These are phyloP conservation scores for Globisporangium radiosum DNA, from an alignment of 352 stramenopile species.

Conservation along the genomic window DNA sequence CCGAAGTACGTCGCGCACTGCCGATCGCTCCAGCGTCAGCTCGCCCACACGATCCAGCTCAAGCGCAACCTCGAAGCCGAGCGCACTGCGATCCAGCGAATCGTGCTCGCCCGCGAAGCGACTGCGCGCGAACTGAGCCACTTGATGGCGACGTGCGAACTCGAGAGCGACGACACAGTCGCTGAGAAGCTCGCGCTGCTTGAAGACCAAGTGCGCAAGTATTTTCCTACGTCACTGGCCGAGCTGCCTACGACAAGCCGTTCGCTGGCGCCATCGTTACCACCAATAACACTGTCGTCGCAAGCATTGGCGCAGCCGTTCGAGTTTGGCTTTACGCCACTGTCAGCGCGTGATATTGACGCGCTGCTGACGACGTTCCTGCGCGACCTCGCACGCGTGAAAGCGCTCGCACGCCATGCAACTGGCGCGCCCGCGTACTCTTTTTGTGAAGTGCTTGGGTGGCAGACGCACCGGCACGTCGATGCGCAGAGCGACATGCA, in stretches of 20 bases:
- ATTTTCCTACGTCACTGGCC: no score
- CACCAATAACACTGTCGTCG: no score
- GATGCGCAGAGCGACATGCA: slow-evolving; percentile 28
- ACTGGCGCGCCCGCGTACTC: neutral
- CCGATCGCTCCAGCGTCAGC: neutral
- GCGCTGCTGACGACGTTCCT: slow-evolving; percentile 15
- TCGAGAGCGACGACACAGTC: no score
- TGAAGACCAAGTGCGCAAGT: no score
- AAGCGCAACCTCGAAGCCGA: no score
- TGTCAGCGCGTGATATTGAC: slow-evolving; percentile 8
- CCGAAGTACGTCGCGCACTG: neutral
- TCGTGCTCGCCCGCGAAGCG: no score
- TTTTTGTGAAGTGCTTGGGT: slow-evolving; percentile 28
- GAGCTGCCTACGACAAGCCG: no score
- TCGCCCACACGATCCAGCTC: neutral
- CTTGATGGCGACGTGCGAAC: no score
- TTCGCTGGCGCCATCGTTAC: no score
- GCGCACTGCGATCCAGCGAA: neutral
- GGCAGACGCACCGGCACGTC: slow-evolving; percentile 26
- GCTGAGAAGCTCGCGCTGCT: no score
- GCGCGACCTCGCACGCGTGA: slow-evolving; percentile 16
- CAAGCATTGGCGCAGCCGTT: slow-evolving; percentile 8
- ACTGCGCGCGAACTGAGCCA: no score
- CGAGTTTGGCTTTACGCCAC: slow-evolving; percentile 18
- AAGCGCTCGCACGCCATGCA: neutral